A percentile compares a stretch with the other conserved stretches of the same genome.
Evolutionary conservation across 306 rosid species (phyloP).

Genomic region (Acacia confusa): DNA sequence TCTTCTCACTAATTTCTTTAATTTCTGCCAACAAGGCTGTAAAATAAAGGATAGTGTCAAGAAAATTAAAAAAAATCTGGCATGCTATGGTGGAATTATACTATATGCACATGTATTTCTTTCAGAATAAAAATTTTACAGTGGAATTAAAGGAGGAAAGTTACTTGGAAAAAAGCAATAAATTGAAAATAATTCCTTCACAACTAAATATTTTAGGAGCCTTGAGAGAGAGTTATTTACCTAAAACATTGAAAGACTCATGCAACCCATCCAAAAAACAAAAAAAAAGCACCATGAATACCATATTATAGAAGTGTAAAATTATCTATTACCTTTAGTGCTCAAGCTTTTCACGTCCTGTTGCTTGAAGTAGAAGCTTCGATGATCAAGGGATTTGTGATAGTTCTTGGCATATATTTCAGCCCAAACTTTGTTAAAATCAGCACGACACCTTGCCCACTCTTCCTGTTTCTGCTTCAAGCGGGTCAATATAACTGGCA

Average conservation of each 20-base stretch:
- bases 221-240: background rate
- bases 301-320: constrained; percentile 11
- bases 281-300: background rate
- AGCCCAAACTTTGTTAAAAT: constrained; percentile 92
- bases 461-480: constrained; percentile 98
- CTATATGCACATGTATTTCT: constrained; percentile 8
- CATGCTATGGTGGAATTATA: background rate
- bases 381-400: constrained; percentile 98
- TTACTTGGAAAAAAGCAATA: background rate
- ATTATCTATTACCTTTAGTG: constrained; percentile 70
- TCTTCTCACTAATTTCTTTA: constrained; percentile 93
- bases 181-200: constrained; percentile 8
- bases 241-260: constrained; percentile 10
- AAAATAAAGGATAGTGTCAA: constrained; percentile 35
- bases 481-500: constrained; percentile 87
- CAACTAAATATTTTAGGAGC: background rate
- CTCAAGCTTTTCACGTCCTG: constrained; percentile 93
- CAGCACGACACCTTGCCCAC: constrained; percentile 92
- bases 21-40: constrained; percentile 91
- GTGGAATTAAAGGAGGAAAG: background rate
- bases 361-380: constrained; percentile 98
- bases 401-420: constrained; percentile 91
- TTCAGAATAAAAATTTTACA: background rate
- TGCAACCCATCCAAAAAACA: background rate
- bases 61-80: background rate